Conservation (phyloP, 1,284 basidiomycete species). For the Ustilago xerochloae region DNA sequence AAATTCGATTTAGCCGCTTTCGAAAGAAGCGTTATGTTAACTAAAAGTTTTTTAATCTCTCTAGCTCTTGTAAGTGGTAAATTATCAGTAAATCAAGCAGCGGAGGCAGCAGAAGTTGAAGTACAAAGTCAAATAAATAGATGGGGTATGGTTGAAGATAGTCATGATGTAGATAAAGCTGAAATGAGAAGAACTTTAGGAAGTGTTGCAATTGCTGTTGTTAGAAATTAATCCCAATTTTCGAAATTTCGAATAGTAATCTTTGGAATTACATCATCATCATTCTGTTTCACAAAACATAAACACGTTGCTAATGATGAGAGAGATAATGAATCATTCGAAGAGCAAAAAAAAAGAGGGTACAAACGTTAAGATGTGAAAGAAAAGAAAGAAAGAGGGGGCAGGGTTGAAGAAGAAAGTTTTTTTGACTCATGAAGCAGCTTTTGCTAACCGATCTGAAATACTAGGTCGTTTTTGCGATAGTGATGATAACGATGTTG, state of each 20-base stretch:
- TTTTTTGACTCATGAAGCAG: slow-evolving; percentile 13
- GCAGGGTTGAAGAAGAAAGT: no score
- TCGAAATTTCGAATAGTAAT: no score
- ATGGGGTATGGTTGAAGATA: slow-evolving; percentile 99
- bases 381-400: not conserved
- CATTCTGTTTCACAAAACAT: no score
- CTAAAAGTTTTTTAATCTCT: slow-evolving; percentile 90
- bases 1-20: slow-evolving; percentile 73
- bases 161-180: slow-evolving; percentile 81
- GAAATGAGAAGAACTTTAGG: slow-evolving; percentile 87
- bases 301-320: not conserved
- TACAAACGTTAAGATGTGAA: no score
- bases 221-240: slow-evolving; percentile 9
- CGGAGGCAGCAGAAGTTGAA: slow-evolving; percentile 87
- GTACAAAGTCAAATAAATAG: slow-evolving; percentile 92
- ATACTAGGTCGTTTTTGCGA: slow-evolving; percentile 14
- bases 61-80: slow-evolving; percentile 83
- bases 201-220: slow-evolving; percentile 49
- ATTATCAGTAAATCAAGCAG: slow-evolving; percentile 80
- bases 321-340: not conserved
- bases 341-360: not conserved
- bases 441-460: slow-evolving; percentile 32
- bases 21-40: slow-evolving; percentile 88
- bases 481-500: not conserved
- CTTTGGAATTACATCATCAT: no score